These are phyloP conservation scores for Fusarium guadeloupense DNA, from an alignment of 2,329 filamentous ascomycete species.

Conservation along the genomic window DNA sequence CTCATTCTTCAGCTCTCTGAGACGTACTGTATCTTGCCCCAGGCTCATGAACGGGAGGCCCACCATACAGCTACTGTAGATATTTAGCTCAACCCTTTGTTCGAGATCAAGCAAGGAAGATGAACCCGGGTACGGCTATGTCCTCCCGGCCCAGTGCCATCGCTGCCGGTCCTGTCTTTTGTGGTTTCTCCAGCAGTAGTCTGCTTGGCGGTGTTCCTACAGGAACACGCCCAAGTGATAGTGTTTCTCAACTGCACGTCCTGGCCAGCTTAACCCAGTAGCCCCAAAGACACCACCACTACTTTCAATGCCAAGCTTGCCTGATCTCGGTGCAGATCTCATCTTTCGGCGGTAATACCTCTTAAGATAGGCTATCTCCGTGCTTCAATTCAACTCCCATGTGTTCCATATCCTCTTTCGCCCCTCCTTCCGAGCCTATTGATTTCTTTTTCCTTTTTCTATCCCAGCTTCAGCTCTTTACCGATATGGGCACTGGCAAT, in stretches of 20 bases:
- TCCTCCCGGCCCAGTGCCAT: background rate
- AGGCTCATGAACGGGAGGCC: conserved; percentile 7
- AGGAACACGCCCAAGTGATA: background rate
- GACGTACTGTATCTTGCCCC: background rate
- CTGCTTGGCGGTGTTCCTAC: background rate
- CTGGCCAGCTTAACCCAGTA: background rate
- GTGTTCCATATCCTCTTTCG: background rate
- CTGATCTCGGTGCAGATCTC: background rate
- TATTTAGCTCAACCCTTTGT: too few species aligned
- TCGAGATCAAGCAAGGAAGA: background rate
- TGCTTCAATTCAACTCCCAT: background rate
- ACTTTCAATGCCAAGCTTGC: too few species aligned
- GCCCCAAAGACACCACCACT: too few species aligned
- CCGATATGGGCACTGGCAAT: background rate
- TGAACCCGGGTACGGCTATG: background rate
- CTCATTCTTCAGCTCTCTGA: background rate
- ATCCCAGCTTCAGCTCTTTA: background rate
- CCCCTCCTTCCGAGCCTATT: background rate
- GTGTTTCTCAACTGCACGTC: conserved; percentile 1
- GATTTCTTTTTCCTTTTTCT: background rate
- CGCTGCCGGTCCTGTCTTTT: background rate
- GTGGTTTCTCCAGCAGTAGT: too few species aligned
- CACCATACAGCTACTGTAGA: background rate
- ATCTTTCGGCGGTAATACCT: background rate
- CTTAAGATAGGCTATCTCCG: conserved; percentile 4